These are phyloP conservation scores for Xylaria sp. DNA, from an alignment of 2,329 filamentous ascomycete species.

Conservation along the genomic window DNA sequence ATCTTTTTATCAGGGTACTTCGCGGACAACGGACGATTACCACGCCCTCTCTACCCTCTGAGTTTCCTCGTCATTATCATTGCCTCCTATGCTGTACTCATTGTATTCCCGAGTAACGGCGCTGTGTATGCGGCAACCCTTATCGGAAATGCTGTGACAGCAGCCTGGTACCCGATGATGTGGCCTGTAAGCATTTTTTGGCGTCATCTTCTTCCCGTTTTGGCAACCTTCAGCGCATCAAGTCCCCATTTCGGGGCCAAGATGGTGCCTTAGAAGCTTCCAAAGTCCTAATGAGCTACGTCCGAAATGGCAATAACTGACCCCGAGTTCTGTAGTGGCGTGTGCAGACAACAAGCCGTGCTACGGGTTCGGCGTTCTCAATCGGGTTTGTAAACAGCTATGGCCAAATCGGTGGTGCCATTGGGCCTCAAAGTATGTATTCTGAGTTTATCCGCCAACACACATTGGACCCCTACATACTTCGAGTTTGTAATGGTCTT, in stretches of 20 bases:
- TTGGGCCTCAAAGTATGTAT: conserved; percentile 48
- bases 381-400: conserved; percentile 58
- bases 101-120: conserved; percentile 52
- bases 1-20: conserved; percentile 50
- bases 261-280: no score
- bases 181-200: conserved; percentile 44
- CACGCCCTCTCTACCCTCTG: conserved; percentile 51
- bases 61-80: conserved; percentile 50
- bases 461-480: background rate
- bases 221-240: no score
- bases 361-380: conserved; percentile 56
- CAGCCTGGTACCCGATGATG: conserved; percentile 55
- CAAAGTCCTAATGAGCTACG: background rate
- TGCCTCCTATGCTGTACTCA: conserved; percentile 52
- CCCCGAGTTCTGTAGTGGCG: conserved; percentile 43
- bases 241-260: no score
- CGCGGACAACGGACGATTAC: conserved; percentile 50
- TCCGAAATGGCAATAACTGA: background rate
- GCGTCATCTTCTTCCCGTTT: background rate
- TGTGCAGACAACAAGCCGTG: conserved; percentile 51
- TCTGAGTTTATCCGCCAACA: background rate
- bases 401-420: conserved; percentile 55
- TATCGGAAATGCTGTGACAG: conserved; percentile 49
- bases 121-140: conserved; percentile 54
- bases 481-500: background rate